Base-by-base conservation (phyloP, 305 asterid species). In the Rubia tinctorum region DNA sequence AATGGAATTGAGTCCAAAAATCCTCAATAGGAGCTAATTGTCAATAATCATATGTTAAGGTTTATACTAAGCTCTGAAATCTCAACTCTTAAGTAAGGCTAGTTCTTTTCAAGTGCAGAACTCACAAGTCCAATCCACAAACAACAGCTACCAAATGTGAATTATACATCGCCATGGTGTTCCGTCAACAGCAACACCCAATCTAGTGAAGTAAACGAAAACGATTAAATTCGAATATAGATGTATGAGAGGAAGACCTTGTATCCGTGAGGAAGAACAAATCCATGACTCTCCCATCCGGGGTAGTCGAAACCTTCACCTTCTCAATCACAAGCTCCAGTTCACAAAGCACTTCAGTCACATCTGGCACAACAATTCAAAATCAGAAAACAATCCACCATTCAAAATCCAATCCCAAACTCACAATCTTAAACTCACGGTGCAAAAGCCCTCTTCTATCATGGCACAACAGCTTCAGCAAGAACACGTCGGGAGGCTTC, bases 271-370 rank as follows among this genome's bases (percentile, higher is more conserved):
- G 82, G 87, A 88, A 91, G 89, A 91, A 90, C 80, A 91, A 89
- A 43, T 89, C 95, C 88, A 91, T 80, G 70, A 88, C 96, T 86
- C 82, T 91, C 78, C 95, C 96, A 58, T 91, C 97, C 23, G 97
- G 97, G 20, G 97, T 91, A 43, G 96, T 91, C n/a, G 96, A 90
- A 22, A 87, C 88, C 81, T 92, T 92, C 47, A 92, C 98, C 86
- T 85, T 84, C 90, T 85, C 75, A 61, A 92, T 92, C 7, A 85
- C 80, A 58, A 92, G 89, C 88, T 92, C 98, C 55, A 90, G 94
- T 77, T 90, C 90, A 15, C 84, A 88, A 60, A 92, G 97, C 77
- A 87, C 94, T 73, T 62, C 81, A 0, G 96, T 89, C 25, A 92
- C 92, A 76, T 87, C 98, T 92, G 91, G 18, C 37, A 66, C 22